Conservation (phyloP, 768 basidiomycete genomes). For the Atractiella rhizophila region DNA sequence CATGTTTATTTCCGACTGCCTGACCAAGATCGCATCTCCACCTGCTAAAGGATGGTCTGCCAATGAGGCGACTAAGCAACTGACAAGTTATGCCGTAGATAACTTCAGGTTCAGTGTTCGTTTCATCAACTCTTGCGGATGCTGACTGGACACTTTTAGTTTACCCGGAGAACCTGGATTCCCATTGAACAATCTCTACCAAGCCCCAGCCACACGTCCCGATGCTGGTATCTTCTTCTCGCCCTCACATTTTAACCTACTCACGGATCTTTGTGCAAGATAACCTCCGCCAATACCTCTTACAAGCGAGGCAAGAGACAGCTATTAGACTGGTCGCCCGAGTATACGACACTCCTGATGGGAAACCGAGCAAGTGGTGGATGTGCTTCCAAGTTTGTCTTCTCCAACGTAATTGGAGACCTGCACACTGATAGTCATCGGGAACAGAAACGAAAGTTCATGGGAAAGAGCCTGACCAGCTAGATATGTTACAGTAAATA, state of each 20-base stretch:
- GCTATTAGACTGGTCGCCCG: constrained; percentile 61
- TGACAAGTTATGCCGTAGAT: constrained; percentile 83
- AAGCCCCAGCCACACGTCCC: constrained; percentile 42
- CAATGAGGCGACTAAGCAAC: constrained; percentile 59
- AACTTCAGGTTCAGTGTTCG: too few species aligned
- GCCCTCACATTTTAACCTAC: not conserved
- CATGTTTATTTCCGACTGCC: constrained; percentile 90
- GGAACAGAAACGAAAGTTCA: constrained; percentile 16
- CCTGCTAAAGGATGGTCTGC: constrained; percentile 25
- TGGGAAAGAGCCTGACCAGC: constrained; percentile 14
- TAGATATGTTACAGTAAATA: not conserved
- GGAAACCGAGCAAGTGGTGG: constrained; percentile 99
- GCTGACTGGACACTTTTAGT: too few species aligned
- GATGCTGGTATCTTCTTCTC: constrained; percentile 24
- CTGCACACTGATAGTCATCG: not conserved
- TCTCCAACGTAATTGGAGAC: not conserved
- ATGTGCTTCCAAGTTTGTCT: constrained; percentile 51
- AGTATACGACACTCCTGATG: constrained; percentile 54
- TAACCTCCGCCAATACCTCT: constrained; percentile 66
- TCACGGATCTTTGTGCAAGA: constrained; percentile 29
- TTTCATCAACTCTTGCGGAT: too few species aligned
- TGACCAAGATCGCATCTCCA: constrained; percentile 50
- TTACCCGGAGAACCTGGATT: constrained; percentile 93
- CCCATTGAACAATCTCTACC: constrained; percentile 73
- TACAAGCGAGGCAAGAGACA: constrained; percentile 77